A percentile compares a stretch with the other conserved stretches of the same genome.
Conservation (phyloP, 2,329 filamentous ascomycete genomes). For the Daldinia sp. region DNA sequence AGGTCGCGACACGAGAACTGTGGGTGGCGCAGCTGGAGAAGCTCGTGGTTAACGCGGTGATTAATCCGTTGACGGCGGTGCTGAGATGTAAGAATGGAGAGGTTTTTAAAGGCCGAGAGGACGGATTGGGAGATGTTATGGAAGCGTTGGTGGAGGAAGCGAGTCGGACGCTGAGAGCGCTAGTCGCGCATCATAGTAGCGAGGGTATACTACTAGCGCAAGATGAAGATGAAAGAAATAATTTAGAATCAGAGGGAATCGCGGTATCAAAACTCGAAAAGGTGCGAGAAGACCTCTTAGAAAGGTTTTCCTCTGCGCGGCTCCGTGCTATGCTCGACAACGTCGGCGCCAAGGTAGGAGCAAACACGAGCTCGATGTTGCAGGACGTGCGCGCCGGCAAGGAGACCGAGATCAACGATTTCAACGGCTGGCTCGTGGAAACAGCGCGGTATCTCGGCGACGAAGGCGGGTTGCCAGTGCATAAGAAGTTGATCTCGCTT, state of each 20-base stretch:
- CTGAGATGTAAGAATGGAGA: slow-evolving; percentile 81
- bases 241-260: not conserved
- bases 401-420: slow-evolving; percentile 63
- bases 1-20: slow-evolving; percentile 54
- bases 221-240: slow-evolving; percentile 52
- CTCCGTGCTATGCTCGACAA: slow-evolving; percentile 57
- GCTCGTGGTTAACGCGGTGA: slow-evolving; percentile 78
- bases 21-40: slow-evolving; percentile 82
- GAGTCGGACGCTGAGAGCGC: slow-evolving; percentile 72
- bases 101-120: slow-evolving; percentile 67
- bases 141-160: slow-evolving; percentile 78
- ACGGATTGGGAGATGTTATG: slow-evolving; percentile 65
- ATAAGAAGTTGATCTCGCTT: slow-evolving; percentile 54
- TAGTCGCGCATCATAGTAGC: slow-evolving; percentile 67
- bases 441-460: slow-evolving; percentile 52
- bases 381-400: slow-evolving; percentile 64
- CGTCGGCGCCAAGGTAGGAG: slow-evolving; percentile 57
- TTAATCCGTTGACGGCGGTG: slow-evolving; percentile 87
- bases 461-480: slow-evolving; percentile 48
- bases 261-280: slow-evolving; percentile 48
- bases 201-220: slow-evolving; percentile 49
- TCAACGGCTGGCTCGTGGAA: slow-evolving; percentile 67
- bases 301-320: slow-evolving; percentile 54
- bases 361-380: slow-evolving; percentile 69
- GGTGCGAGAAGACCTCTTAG: slow-evolving; percentile 47